A percentile compares a stretch with the other conserved stretches of the same genome.
phyloP scores from a whole-genome alignment of 192 early-diverging fungal species.

The Podochytrium sp. region DNA sequence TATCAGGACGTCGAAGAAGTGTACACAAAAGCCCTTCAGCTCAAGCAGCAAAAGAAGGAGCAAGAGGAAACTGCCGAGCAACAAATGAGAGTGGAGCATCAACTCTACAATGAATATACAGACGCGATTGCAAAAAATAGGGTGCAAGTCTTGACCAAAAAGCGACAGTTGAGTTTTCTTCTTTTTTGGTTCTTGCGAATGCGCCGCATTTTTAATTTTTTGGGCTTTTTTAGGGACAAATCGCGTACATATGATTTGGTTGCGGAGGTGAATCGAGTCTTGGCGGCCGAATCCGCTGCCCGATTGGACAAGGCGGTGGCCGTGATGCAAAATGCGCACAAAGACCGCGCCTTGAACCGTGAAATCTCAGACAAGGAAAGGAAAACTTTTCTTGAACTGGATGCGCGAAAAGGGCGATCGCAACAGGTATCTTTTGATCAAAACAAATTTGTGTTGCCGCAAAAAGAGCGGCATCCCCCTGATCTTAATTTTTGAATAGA shows the following conservation, averaged over 20 bases:
- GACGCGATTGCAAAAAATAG: not conserved
- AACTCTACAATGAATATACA: not conserved
- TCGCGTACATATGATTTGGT: not conserved
- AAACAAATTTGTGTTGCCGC: too few relatives aligned
- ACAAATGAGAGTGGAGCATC: conserved; percentile 9
- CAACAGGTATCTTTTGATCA: not conserved
- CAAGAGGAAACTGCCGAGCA: not conserved
- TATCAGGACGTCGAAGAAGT: conserved; percentile 5
- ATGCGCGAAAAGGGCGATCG: not conserved
- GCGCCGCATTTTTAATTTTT: too few relatives aligned
- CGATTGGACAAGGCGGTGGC: not conserved
- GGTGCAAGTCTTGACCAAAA: not conserved
- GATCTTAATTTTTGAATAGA: too few relatives aligned
- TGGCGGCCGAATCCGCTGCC: not conserved
- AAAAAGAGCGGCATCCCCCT: too few relatives aligned
- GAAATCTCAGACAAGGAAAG: not conserved
- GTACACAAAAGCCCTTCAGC: not conserved
- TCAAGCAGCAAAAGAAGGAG: not conserved
- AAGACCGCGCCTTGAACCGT: not conserved
- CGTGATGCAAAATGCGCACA: conserved; percentile 14
- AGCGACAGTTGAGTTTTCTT: not conserved
- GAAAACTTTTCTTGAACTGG: not conserved
- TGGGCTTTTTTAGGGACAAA: too few relatives aligned
- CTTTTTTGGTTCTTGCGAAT: too few relatives aligned
- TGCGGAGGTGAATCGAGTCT: not conserved